phyloP scores from a whole-genome alignment of 1,139 yeast genomes.

The Pichia sp. region DNA sequence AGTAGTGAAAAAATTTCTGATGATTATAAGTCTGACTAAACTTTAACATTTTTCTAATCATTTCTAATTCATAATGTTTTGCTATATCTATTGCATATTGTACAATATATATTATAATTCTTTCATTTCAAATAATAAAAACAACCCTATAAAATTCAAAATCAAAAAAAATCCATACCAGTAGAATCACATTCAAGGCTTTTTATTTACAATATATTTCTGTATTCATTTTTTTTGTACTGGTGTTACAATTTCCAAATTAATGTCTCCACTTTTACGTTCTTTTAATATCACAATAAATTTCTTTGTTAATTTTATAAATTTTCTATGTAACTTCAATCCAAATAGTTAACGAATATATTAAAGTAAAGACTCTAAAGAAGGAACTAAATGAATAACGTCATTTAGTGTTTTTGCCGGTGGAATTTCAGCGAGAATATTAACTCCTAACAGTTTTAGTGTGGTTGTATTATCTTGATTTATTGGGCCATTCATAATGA shows the following conservation, averaged over 20 bases:
- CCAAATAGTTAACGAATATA: not conserved
- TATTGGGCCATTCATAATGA: conserved; percentile 26
- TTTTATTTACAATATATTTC: not conserved
- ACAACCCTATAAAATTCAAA: not conserved
- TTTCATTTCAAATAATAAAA: not conserved
- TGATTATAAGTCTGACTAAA: conserved; percentile 17
- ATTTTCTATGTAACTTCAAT: not conserved
- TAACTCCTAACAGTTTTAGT: conserved; percentile 14
- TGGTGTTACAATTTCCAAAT: not conserved
- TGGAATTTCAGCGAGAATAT: conserved; percentile 12
- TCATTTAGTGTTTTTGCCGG: conserved; percentile 3
- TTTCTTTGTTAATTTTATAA: not conserved
- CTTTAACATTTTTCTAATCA: not conserved
- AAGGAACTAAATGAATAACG: conserved; percentile 6
- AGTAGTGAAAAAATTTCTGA: conserved; percentile 17
- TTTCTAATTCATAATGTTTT: not conserved
- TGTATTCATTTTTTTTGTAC: not conserved
- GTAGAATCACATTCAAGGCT: not conserved
- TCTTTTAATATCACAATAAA: not conserved
- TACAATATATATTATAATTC: not conserved
- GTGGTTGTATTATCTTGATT: conserved; percentile 25
- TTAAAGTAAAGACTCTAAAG: not conserved
- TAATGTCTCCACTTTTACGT: not conserved
- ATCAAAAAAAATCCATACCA: not conserved
- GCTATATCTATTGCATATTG: not conserved